These are phyloP conservation scores for Gnaphalium uliginosum DNA, from an alignment of 129 eudicot species.

Conservation along the genomic window DNA sequence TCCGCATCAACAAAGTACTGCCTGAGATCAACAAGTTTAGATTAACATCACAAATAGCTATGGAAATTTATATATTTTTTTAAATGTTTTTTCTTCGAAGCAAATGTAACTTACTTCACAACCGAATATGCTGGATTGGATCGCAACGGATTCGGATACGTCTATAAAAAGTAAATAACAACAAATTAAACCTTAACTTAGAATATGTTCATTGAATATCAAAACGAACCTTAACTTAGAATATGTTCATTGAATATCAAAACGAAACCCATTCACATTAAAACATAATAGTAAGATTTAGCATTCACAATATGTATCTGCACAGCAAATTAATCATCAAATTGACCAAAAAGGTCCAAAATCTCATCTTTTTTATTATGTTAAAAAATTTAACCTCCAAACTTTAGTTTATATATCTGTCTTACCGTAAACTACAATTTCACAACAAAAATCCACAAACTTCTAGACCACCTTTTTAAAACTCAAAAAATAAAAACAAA, in stretches of 20 bases:
- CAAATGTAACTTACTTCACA: constrained; percentile 62
- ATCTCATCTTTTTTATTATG: background rate
- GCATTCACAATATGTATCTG: background rate
- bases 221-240: constrained; percentile 7
- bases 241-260: background rate
- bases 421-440: constrained; percentile 16
- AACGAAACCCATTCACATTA: background rate
- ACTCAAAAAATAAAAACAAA: background rate
- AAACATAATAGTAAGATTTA: too few relatives aligned
- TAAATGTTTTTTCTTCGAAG: background rate
- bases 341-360: background rate
- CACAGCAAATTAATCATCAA: background rate
- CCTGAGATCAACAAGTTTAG: constrained; percentile 40
- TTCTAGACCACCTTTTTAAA: constrained; percentile 3
- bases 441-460: constrained; percentile 8
- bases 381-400: background rate
- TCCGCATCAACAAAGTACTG: constrained; percentile 78
- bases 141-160: constrained; percentile 80
- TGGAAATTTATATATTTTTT: background rate
- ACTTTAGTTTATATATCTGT: background rate
- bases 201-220: background rate
- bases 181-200: constrained; percentile 1
- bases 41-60: constrained; percentile 17
- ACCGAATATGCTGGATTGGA: constrained; percentile 95
- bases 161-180: constrained; percentile 48